Evolutionary conservation across 257 asterid genomes (phyloP).

Genomic region (Leonotis leonurus): DNA sequence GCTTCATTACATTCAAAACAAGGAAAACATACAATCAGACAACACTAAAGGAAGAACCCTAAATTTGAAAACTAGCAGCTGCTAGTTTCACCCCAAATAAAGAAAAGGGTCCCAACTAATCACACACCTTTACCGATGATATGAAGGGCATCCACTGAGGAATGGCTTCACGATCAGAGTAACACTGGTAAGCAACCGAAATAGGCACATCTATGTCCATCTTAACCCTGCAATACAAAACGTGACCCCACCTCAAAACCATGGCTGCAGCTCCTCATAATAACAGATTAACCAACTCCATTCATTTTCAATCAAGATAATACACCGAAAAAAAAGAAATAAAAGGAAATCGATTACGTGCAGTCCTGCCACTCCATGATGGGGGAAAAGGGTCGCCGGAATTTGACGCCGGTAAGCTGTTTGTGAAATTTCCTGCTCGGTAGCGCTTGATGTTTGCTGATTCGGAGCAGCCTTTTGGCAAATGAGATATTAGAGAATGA

Average conservation of each 20-base stretch:
- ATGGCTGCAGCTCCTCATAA: background rate
- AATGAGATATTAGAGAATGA: constrained; percentile 23
- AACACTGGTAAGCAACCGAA: constrained; percentile 83
- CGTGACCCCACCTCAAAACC: background rate
- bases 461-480: constrained; percentile 17
- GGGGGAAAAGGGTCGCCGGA: constrained; percentile 34
- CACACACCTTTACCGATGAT: constrained; percentile 64
- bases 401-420: constrained; percentile 23
- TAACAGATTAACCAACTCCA: constrained; percentile 6
- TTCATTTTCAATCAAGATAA: background rate
- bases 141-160: constrained; percentile 98
- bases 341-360: constrained; percentile 40
- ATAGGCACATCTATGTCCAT: constrained; percentile 71
- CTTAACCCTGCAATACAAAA: constrained; percentile 54
- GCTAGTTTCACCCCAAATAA: background rate
- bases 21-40: background rate
- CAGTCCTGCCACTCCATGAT: constrained; percentile 90
- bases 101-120: background rate
- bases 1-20: background rate
- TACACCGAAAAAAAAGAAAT: too few species aligned
- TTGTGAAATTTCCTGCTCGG: constrained; percentile 13
- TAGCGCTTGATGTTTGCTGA: constrained; percentile 17
- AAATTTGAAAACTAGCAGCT: background rate
- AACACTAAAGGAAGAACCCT: background rate
- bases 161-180: constrained; percentile 85